Base-by-base conservation (phyloP, 345 rosid genomes). In the Hibiscus tridactylites region DNA sequence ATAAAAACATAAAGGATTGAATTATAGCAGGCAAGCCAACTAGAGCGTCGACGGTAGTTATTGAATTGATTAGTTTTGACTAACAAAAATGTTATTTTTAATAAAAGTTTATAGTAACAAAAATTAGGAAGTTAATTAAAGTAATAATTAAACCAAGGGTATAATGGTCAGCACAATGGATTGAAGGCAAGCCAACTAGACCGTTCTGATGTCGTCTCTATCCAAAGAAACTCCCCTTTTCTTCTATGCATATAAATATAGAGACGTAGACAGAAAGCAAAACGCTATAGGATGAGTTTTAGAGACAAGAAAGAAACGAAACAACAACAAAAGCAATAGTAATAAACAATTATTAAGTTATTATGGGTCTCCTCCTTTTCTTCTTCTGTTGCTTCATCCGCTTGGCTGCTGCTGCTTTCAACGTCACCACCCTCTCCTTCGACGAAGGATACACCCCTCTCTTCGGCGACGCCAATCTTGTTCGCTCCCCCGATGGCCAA, bases 391-490 rank as follows among this genome's bases (percentile, higher is more conserved):
- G n/a, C 4, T 50, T 68, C 46, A 50, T 46, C 21, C 3, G 8
- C 2, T 28, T 47, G 17, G 44, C 46, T 13, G 66, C 82, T 0
- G 74, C 81, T 33, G 6, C 26, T 13, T 88, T 91, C 74, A 79
- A 86, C 54, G 70, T 91, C 72, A 73, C 89, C 71, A 79, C 84
- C 75, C 81, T 90, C 73, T 74, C 89, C 65, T 94, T 94, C 61
- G 96, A 90, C 53, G 96, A 91, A 68, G 95, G 93, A 9, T 90
- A 85, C 83, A 68, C 79, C 56, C 95, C 90, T 76, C 96, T 94
- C 74, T 91, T 94, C 52, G 98, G 98, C 2, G 93, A 94, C 19
- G 74, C 75, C 58, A 91, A 94, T 71, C 90, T 91, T 8, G 84
- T 85, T 37, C 97, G 94, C 21, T 94, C 97, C 2, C 93, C 92